Evolutionary conservation across 2,329 filamentous ascomycete species (phyloP).

Genomic region (Nannizziopsis barbatae): DNA sequence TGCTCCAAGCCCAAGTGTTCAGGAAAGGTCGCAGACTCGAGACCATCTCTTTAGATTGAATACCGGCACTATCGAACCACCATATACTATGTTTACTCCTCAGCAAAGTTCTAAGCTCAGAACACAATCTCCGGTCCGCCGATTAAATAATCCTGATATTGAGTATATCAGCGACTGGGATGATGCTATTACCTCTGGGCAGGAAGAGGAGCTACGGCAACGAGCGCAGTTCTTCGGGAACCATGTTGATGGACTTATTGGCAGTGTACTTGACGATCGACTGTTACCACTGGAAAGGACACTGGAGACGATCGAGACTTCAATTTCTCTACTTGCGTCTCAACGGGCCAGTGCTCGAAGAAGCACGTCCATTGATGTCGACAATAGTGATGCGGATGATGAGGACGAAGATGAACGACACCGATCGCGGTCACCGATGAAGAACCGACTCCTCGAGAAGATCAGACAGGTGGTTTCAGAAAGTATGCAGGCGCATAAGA

Average conservation of each 20-base stretch:
- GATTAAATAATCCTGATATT: slow-evolving; percentile 49
- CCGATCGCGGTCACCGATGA: slow-evolving; percentile 63
- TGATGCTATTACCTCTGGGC: slow-evolving; percentile 66
- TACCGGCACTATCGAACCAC: slow-evolving; percentile 26
- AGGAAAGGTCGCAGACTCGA: slow-evolving; percentile 39
- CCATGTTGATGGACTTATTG: slow-evolving; percentile 78
- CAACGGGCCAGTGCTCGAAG: slow-evolving; percentile 41
- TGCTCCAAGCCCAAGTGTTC: slow-evolving; percentile 61
- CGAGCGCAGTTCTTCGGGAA: slow-evolving; percentile 82
- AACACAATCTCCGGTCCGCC: slow-evolving; percentile 46
- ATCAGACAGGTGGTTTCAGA: slow-evolving; percentile 58
- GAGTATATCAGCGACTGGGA: slow-evolving; percentile 84
- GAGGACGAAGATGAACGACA: slow-evolving; percentile 64
- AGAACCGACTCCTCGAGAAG: slow-evolving; percentile 71
- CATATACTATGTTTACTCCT: slow-evolving; percentile 44
- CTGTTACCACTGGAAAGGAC: slow-evolving; percentile 71
- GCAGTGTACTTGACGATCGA: slow-evolving; percentile 61
- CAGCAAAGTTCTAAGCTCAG: slow-evolving; percentile 52
- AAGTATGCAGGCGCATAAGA: slow-evolving; percentile 30
- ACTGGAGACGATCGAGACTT: slow-evolving; percentile 63
- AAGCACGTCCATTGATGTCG: slow-evolving; percentile 56
- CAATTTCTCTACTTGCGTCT: slow-evolving; percentile 48
- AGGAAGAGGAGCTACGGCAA: slow-evolving; percentile 70
- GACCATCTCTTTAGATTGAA: slow-evolving; percentile 35
- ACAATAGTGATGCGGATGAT: slow-evolving; percentile 84